phyloP scores from a whole-genome alignment of 805 yeast genomes.

The Lipomyces spencermartinsiae region DNA sequence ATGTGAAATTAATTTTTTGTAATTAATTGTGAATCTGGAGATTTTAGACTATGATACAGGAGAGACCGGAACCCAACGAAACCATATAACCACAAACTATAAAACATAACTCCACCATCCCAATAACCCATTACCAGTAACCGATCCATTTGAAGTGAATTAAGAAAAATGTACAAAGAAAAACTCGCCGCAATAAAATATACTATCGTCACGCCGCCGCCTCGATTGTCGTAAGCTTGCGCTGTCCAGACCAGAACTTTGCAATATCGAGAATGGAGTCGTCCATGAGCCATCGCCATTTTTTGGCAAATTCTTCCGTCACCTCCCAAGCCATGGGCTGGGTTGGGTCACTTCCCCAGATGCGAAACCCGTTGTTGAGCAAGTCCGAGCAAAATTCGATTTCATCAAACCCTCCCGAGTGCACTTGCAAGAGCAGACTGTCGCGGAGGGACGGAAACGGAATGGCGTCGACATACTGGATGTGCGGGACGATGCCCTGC shows the following conservation, averaged over 20 bases:
- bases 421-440: conserved; percentile 20
- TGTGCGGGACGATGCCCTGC: conserved; percentile 29
- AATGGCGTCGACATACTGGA: conserved; percentile 33
- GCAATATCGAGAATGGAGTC: conserved; percentile 26
- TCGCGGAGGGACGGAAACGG: conserved; percentile 29
- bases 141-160: neutral
- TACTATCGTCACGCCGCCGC: neutral
- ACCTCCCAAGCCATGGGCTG: conserved; percentile 33
- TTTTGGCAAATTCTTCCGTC: conserved; percentile 24
- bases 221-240: conserved; percentile 11
- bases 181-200: neutral
- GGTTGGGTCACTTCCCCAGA: conserved; percentile 32
- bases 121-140: neutral
- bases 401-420: conserved; percentile 28
- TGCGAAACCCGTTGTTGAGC: conserved; percentile 27
- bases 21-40: neutral
- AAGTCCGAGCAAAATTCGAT: conserved; percentile 31
- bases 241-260: conserved; percentile 32
- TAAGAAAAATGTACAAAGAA: neutral
- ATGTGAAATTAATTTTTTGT: too few species aligned
- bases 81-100: neutral
- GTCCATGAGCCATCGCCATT: conserved; percentile 32
- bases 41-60: conserved; percentile 2
- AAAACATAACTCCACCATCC: neutral
- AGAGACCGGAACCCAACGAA: neutral